Evolutionary conservation across 352 stramenopile species (phyloP).

Genomic region (Phytophthora uliginosa): DNA sequence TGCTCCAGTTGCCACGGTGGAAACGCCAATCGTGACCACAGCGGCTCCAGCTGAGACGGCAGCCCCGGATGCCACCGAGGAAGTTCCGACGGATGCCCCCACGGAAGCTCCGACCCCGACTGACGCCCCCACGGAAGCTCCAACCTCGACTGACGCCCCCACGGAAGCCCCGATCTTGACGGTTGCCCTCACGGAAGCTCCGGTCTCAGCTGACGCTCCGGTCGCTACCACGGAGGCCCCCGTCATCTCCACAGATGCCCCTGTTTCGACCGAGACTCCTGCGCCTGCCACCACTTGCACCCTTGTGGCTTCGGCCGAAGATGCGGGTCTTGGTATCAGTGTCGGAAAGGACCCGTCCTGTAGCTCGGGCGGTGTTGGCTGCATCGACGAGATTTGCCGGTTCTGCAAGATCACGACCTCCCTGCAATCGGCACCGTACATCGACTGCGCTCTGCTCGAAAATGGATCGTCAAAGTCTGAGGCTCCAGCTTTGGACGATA

Average conservation of each 20-base stretch:
- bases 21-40: not conserved
- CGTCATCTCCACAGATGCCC: not conserved
- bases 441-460: slow-evolving; percentile 23
- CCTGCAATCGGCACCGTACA: slow-evolving; percentile 27
- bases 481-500: slow-evolving; percentile 1
- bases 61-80: not conserved
- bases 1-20: not conserved
- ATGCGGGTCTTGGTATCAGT: slow-evolving; percentile 42
- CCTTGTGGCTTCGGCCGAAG: slow-evolving; percentile 26
- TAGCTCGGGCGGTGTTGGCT: slow-evolving; percentile 41
- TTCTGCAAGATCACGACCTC: slow-evolving; percentile 48
- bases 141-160: not conserved
- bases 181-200: not conserved
- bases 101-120: too few relatives aligned
- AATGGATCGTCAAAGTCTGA: slow-evolving; percentile 1
- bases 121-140: not conserved
- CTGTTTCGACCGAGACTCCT: not conserved
- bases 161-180: not conserved
- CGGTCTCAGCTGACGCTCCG: not conserved
- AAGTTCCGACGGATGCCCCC: not conserved
- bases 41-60: not conserved
- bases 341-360: slow-evolving; percentile 44
- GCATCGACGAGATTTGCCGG: slow-evolving; percentile 49
- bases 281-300: slow-evolving; percentile 14
- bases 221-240: too few relatives aligned